phyloP scores from a whole-genome alignment of 495 filamentous ascomycete species.

The Pseudevernia furfuracea region DNA sequence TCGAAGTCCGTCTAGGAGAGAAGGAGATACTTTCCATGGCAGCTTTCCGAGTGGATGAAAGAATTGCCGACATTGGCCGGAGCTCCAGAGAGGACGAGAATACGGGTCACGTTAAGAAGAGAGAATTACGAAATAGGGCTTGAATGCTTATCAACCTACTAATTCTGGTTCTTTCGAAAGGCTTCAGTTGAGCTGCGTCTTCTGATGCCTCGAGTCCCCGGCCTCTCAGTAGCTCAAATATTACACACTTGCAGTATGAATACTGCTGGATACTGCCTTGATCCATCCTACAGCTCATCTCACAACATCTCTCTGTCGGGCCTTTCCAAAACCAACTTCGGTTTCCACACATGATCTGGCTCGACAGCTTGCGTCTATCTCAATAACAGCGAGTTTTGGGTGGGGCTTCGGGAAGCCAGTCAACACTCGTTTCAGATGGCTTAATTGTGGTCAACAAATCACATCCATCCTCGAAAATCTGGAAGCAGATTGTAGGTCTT shows the following conservation, averaged over 20 bases:
- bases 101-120: slow-evolving; percentile 7
- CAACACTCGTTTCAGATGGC: not conserved
- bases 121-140: slow-evolving; percentile 3
- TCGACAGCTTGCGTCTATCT: slow-evolving; percentile 4
- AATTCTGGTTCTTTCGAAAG: not conserved
- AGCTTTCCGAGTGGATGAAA: slow-evolving; percentile 27
- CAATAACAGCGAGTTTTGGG: not conserved
- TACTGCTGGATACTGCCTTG: slow-evolving; percentile 1
- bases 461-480: not conserved
- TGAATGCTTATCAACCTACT: slow-evolving; percentile 5
- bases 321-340: not conserved
- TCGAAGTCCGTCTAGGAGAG: slow-evolving; percentile 72
- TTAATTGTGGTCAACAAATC: not conserved
- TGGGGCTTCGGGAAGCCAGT: not conserved
- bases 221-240: slow-evolving; percentile 6
- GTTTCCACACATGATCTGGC: slow-evolving; percentile 2
- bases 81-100: not conserved
- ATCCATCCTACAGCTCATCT: slow-evolving; percentile 4
- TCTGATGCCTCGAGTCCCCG: not conserved
- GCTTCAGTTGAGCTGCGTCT: not conserved
- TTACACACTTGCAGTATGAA: slow-evolving; percentile 3
- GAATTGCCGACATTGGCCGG: not conserved
- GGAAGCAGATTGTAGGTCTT: not conserved
- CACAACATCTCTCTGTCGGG: not conserved
- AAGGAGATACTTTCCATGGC: slow-evolving; percentile 58